phyloP scores from a whole-genome alignment of 1,284 basidiomycete species.

The Fomitopsis palustris region DNA sequence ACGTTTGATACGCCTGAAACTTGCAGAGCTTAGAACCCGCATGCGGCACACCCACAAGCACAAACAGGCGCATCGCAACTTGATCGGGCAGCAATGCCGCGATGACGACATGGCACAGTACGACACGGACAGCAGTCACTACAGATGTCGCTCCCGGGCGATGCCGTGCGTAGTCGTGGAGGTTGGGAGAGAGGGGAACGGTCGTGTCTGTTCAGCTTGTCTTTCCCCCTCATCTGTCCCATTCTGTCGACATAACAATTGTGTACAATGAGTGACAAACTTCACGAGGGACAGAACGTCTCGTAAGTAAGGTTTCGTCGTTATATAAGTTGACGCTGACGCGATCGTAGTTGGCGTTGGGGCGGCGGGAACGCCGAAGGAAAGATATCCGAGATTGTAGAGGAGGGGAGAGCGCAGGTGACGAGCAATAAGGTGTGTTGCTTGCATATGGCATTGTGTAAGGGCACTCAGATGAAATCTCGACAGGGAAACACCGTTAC shows the following conservation, averaged over 20 bases:
- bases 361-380: constrained; percentile 28
- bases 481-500: constrained; percentile 36
- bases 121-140: background rate
- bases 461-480: background rate
- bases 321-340: background rate
- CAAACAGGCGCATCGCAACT: background rate
- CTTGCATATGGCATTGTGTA: background rate
- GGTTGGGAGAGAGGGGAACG: background rate
- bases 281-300: constrained; percentile 28
- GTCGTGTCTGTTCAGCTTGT: background rate
- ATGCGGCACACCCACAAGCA: background rate
- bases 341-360: constrained; percentile 28
- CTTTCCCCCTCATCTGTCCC: background rate
- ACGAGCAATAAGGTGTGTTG: constrained; percentile 35
- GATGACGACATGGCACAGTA: background rate
- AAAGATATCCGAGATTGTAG: constrained; percentile 30
- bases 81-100: background rate
- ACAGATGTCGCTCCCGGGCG: background rate
- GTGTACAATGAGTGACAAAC: constrained; percentile 24
- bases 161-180: background rate
- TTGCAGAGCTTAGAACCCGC: background rate
- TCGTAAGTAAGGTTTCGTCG: constrained; percentile 20
- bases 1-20: too few species aligned
- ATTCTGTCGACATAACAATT: background rate
- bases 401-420: constrained; percentile 34